phyloP scores from a whole-genome alignment of 2,329 filamentous ascomycete species.

The Penicillium sp. region DNA sequence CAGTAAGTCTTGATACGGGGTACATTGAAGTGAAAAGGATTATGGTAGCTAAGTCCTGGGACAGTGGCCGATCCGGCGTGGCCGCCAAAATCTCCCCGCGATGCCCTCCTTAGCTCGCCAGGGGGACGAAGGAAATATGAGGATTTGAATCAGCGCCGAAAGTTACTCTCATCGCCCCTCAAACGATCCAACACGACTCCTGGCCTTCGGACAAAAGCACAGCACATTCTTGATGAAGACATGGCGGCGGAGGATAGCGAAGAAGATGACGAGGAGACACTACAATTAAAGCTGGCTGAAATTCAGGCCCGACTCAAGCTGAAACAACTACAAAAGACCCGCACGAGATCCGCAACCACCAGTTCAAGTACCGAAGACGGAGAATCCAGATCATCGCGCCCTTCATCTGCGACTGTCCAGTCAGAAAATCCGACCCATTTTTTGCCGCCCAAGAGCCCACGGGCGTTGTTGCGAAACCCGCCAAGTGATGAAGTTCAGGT shows the following conservation, averaged over 20 bases:
- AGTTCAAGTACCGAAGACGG: constrained; percentile 19
- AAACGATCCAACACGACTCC: constrained; percentile 46
- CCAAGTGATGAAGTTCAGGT: constrained; percentile 56
- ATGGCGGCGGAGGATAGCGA: constrained; percentile 39
- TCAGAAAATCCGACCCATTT: constrained; percentile 9
- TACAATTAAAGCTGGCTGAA: constrained; percentile 77
- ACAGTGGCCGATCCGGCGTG: constrained; percentile 46
- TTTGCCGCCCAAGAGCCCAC: constrained; percentile 12
- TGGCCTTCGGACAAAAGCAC: constrained; percentile 30
- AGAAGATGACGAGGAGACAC: constrained; percentile 84
- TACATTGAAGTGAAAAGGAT: background rate
- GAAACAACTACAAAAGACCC: constrained; percentile 70
- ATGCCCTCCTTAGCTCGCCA: constrained; percentile 63
- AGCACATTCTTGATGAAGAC: constrained; percentile 27
- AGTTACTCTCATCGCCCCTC: constrained; percentile 63
- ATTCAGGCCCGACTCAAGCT: constrained; percentile 83
- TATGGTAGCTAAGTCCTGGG: constrained; percentile 6
- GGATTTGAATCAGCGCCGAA: constrained; percentile 59
- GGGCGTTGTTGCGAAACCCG: constrained; percentile 11
- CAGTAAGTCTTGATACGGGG: constrained; percentile 7
- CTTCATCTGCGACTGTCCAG: constrained; percentile 23
- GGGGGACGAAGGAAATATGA: constrained; percentile 71
- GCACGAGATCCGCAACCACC: constrained; percentile 20
- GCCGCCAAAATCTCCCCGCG: constrained; percentile 58
- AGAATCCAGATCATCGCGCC: constrained; percentile 15